These are phyloP conservation scores for Phytopythium helicoides DNA, from an alignment of 352 stramenopile genomes.

Conservation along the genomic window DNA sequence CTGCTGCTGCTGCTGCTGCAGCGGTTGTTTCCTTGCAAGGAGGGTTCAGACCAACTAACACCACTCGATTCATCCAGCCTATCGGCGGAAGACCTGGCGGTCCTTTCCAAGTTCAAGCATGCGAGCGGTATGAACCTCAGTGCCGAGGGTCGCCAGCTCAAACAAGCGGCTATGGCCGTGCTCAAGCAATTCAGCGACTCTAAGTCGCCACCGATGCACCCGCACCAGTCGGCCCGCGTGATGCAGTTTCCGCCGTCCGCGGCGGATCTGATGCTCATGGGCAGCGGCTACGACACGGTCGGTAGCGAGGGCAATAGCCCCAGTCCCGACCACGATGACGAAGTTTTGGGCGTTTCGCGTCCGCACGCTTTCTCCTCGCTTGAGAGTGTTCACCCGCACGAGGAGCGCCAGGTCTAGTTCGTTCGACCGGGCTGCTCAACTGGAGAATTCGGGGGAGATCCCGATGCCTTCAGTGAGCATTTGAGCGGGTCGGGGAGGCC, in stretches of 20 bases:
- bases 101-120: constrained; percentile 65
- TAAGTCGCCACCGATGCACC: constrained; percentile 27
- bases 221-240: constrained; percentile 16
- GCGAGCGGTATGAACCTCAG: constrained; percentile 55
- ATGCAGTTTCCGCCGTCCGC: constrained; percentile 9
- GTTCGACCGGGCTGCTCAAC: not conserved
- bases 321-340: constrained; percentile 3
- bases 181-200: constrained; percentile 32
- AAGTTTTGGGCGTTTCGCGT: not conserved
- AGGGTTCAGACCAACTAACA: not conserved
- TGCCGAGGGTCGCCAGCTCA: constrained; percentile 55
- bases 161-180: constrained; percentile 48
- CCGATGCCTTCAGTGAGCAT: too few species aligned
- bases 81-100: constrained; percentile 34
- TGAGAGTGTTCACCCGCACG: not conserved
- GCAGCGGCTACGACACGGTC: constrained; percentile 16
- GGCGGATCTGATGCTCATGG: constrained; percentile 7
- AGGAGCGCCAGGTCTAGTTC: constrained; percentile 5
- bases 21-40: too few species aligned
- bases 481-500: too few species aligned
- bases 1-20: too few species aligned
- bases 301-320: constrained; percentile 4
- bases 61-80: constrained; percentile 18
- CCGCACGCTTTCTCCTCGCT: constrained; percentile 4
- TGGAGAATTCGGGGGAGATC: too few species aligned